phyloP scores from a whole-genome alignment of 768 basidiomycete species.

The Boletellus sp. region DNA sequence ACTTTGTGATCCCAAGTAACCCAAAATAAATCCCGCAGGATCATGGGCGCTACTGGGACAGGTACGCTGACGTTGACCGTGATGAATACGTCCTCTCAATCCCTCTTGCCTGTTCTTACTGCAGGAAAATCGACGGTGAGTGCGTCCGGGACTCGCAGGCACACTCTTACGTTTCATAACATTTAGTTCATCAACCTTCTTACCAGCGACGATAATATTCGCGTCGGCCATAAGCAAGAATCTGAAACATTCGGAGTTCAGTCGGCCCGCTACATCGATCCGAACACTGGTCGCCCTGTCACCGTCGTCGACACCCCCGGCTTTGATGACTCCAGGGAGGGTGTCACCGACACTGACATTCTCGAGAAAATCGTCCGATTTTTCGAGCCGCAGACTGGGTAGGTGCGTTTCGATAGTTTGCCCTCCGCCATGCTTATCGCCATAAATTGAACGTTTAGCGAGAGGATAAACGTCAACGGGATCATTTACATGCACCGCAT shows the following conservation, averaged over 20 bases:
- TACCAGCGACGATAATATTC: conserved; percentile 1
- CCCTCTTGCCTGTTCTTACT: too few species aligned
- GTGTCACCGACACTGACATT: neutral
- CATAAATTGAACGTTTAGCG: neutral
- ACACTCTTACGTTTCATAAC: neutral
- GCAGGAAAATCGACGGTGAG: conserved; percentile 10
- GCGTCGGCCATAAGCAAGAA: conserved; percentile 2
- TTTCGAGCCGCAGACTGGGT: neutral
- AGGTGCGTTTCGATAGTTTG: neutral
- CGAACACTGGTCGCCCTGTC: neutral
- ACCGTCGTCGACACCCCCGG: conserved; percentile 1
- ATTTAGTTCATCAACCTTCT: conserved; percentile 6
- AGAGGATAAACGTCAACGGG: neutral
- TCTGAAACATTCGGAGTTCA: conserved; percentile 7
- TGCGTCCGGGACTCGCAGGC: neutral
- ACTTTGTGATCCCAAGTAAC: neutral
- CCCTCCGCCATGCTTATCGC: too few species aligned
- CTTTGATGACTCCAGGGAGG: neutral
- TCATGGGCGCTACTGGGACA: conserved; percentile 9
- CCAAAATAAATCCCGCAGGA: neutral
- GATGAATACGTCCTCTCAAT: too few species aligned
- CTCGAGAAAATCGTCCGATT: neutral
- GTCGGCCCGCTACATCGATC: neutral
- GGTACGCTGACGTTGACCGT: neutral
- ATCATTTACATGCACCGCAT: conserved; percentile 1